Evolutionary conservation across 1,139 yeast genomes (phyloP).

Genomic region (Scheffersomyces segobiensis): DNA sequence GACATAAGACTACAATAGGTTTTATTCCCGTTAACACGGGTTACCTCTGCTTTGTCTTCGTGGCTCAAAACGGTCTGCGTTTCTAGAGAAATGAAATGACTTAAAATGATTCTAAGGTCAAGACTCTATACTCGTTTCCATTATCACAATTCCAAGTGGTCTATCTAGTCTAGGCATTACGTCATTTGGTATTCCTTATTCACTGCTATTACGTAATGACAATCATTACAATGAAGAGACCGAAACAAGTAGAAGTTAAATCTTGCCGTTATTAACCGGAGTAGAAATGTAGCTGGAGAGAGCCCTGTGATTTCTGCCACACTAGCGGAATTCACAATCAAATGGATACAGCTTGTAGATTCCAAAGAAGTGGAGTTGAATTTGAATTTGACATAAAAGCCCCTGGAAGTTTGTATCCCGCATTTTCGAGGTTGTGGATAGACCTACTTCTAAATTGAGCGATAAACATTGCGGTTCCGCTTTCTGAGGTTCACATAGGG

Average conservation of each 20-base stretch:
- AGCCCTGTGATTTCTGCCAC: neutral
- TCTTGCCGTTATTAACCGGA: neutral
- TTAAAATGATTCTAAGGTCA: neutral
- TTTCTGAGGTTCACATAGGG: neutral
- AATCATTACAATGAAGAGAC: too few relatives aligned
- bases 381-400: too few relatives aligned
- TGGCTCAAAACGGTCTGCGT: neutral
- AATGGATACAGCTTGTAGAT: too few relatives aligned
- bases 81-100: neutral
- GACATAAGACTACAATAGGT: neutral
- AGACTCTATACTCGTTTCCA: neutral
- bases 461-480: neutral
- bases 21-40: neutral
- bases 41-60: neutral
- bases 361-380: too few relatives aligned
- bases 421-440: neutral
- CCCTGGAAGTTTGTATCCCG: neutral
- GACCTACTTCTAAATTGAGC: neutral
- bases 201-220: neutral
- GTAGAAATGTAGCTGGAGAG: neutral
- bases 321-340: neutral
- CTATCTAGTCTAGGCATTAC: neutral
- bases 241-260: too few relatives aligned
- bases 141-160: neutral
- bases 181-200: neutral